Evolutionary conservation across 2,329 filamentous ascomycete species (phyloP).

Genomic region (Hymenoscyphus albidus): DNA sequence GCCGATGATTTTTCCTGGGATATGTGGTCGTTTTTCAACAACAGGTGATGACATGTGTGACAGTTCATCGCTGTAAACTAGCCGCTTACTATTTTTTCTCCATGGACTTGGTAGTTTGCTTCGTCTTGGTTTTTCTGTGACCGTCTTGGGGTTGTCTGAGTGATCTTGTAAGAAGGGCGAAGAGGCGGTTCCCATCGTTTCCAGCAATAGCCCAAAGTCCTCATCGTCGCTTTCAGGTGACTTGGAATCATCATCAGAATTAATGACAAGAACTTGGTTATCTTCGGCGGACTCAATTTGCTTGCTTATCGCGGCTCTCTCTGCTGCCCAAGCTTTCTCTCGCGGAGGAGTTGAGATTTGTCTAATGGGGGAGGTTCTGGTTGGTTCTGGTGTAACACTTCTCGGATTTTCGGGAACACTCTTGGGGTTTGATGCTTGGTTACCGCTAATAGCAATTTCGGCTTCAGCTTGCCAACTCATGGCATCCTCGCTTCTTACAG

Average conservation of each 20-base stretch:
- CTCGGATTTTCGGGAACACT: conserved; percentile 4
- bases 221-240: conserved; percentile 28
- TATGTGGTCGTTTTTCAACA: conserved; percentile 2
- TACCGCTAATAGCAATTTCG: conserved; percentile 16
- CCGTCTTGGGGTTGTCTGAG: conserved; percentile 7
- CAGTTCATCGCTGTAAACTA: conserved; percentile 33
- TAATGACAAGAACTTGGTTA: conserved; percentile 27
- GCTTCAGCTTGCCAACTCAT: conserved; percentile 33
- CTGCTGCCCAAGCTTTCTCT: conserved; percentile 26
- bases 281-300: conserved; percentile 22
- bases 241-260: conserved; percentile 24
- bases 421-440: conserved; percentile 6
- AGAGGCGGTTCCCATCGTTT: conserved; percentile 33
- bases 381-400: background rate
- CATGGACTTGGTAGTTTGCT: conserved; percentile 34
- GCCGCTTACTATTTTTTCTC: conserved; percentile 32
- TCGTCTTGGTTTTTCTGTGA: conserved; percentile 28
- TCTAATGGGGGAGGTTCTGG: background rate
- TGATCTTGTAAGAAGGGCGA: conserved; percentile 22
- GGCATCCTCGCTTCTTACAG: conserved; percentile 24
- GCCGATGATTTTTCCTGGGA: conserved; percentile 10
- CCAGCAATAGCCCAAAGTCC: conserved; percentile 32
- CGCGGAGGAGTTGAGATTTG: conserved; percentile 6
- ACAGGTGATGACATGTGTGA: conserved; percentile 24
- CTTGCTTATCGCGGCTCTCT: conserved; percentile 28